A percentile compares a stretch with the other conserved stretches of the same genome.
These are phyloP conservation scores for Cryptosporidium felis DNA, from an alignment of 169 alveolate genomes.

Conservation along the genomic window DNA sequence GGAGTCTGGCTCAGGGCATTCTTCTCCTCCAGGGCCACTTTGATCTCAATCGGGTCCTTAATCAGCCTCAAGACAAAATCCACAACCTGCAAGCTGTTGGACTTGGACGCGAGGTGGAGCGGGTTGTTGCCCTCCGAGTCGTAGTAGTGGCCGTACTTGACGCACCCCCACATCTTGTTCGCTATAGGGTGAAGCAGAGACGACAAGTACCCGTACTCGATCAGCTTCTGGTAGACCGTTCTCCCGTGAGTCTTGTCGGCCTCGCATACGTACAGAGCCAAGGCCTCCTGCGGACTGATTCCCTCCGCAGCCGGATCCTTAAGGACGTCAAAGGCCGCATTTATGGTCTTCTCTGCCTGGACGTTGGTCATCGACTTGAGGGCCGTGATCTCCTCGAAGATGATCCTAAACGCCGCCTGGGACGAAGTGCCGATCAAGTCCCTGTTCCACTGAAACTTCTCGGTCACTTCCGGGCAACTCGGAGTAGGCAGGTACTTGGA, in stretches of 20 bases:
- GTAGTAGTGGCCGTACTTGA: slow-evolving; percentile 60
- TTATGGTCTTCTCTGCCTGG: slow-evolving; percentile 64
- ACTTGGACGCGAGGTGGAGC: slow-evolving; percentile 58
- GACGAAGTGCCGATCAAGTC: slow-evolving; percentile 44
- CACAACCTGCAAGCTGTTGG: slow-evolving; percentile 56
- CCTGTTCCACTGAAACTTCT: slow-evolving; percentile 62
- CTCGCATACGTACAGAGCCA: slow-evolving; percentile 55
- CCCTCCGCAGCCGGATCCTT: slow-evolving; percentile 69
- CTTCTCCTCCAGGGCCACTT: slow-evolving; percentile 53
- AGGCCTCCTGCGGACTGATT: slow-evolving; percentile 64
- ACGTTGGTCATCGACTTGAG: slow-evolving; percentile 44
- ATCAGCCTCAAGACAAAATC: slow-evolving; percentile 66
- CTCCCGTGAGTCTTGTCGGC: slow-evolving; percentile 53
- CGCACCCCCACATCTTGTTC: slow-evolving; percentile 69
- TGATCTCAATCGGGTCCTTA: slow-evolving; percentile 62
- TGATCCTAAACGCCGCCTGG: slow-evolving; percentile 67
- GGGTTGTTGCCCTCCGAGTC: slow-evolving; percentile 55
- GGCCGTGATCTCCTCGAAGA: slow-evolving; percentile 44
- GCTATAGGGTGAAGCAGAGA: slow-evolving; percentile 70
- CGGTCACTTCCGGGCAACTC: slow-evolving; percentile 24
- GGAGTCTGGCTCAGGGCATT: slow-evolving; percentile 42
- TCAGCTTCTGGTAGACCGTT: slow-evolving; percentile 59
- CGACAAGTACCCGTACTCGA: slow-evolving; percentile 56
- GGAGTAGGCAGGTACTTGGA: slow-evolving; percentile 56
- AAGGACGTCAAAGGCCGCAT: slow-evolving; percentile 41